Evolutionary conservation across 1,139 yeast species (phyloP).

Genomic region (Pneumocystis oryctolagi): DNA sequence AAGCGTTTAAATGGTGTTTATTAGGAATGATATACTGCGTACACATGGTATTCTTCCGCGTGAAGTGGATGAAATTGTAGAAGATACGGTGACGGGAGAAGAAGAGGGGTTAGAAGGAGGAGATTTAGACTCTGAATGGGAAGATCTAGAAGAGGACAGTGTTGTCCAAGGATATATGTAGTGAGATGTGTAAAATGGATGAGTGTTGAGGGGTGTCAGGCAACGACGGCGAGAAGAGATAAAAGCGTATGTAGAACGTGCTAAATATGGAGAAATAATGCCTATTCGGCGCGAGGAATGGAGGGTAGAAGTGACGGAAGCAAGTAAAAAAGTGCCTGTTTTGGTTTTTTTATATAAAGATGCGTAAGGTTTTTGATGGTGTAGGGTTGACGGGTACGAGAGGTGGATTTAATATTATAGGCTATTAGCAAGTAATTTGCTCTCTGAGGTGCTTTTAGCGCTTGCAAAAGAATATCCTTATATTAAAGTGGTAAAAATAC

Average conservation of each 20-base stretch:
- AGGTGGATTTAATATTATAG: not conserved
- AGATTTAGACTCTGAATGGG: constrained; percentile 54
- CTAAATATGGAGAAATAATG: constrained; percentile 61
- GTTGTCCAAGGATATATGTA: constrained; percentile 59
- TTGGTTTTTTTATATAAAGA: constrained; percentile 47
- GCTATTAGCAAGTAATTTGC: constrained; percentile 12
- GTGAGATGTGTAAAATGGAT: not conserved
- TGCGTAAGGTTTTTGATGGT: not conserved
- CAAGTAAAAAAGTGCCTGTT: constrained; percentile 47
- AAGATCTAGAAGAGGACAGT: constrained; percentile 30
- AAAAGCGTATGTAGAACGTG: constrained; percentile 40
- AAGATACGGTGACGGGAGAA: no score
- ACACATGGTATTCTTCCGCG: constrained; percentile 85
- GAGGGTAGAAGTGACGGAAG: constrained; percentile 68
- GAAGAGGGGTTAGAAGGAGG: no score
- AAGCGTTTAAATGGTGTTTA: not conserved
- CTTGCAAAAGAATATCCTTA: constrained; percentile 55
- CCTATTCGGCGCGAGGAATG: constrained; percentile 80
- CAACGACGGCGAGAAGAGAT: constrained; percentile 58
- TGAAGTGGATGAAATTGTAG: no score
- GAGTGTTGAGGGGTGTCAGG: not conserved
- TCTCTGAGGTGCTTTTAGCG: constrained; percentile 17
- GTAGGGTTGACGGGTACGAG: not conserved
- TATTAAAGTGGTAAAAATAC: constrained; percentile 78
- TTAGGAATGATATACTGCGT: constrained; percentile 64